Conservation (phyloP, 164 flowering plant species). For the Saururus chinensis region DNA sequence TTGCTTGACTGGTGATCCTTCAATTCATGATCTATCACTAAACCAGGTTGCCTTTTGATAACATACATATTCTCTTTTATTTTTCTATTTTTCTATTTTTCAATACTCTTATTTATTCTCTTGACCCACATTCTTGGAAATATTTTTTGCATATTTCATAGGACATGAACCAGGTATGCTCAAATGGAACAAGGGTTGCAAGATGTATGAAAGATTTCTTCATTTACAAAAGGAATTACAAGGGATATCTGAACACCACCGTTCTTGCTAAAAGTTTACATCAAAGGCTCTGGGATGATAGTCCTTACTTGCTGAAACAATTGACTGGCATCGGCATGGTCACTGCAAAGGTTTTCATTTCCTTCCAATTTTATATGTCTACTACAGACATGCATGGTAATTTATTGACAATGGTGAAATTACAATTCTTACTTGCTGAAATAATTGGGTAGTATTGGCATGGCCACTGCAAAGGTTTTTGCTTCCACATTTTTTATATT, state of each 20-base stretch:
- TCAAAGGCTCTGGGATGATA: slow-evolving; percentile 92
- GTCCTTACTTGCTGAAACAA: slow-evolving; percentile 90
- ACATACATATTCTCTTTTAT: neutral
- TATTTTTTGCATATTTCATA: slow-evolving; percentile 14
- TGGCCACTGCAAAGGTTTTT: slow-evolving; percentile 94
- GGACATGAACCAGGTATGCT: slow-evolving; percentile 82
- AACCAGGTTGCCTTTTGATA: slow-evolving; percentile 48
- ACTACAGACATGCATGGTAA: too few relatives aligned
- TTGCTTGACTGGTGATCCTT: slow-evolving; percentile 94
- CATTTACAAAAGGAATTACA: slow-evolving; percentile 63
- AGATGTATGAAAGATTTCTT: slow-evolving; percentile 96
- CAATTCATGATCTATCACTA: slow-evolving; percentile 70
- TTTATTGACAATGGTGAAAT: slow-evolving; percentile 36
- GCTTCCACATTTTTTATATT: neutral
- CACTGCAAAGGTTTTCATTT: slow-evolving; percentile 74
- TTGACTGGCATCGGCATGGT: slow-evolving; percentile 96
- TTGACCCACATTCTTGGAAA: too few relatives aligned
- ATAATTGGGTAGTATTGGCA: slow-evolving; percentile 92
- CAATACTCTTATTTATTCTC: too few relatives aligned
- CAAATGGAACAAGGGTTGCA: slow-evolving; percentile 83
- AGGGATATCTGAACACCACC: slow-evolving; percentile 54
- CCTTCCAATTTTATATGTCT: neutral
- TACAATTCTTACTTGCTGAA: slow-evolving; percentile 83
- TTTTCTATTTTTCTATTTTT: neutral
- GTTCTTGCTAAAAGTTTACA: slow-evolving; percentile 73